phyloP scores from a whole-genome alignment of 2,329 filamentous ascomycete genomes.

The Hymenoscyphus occultus region DNA sequence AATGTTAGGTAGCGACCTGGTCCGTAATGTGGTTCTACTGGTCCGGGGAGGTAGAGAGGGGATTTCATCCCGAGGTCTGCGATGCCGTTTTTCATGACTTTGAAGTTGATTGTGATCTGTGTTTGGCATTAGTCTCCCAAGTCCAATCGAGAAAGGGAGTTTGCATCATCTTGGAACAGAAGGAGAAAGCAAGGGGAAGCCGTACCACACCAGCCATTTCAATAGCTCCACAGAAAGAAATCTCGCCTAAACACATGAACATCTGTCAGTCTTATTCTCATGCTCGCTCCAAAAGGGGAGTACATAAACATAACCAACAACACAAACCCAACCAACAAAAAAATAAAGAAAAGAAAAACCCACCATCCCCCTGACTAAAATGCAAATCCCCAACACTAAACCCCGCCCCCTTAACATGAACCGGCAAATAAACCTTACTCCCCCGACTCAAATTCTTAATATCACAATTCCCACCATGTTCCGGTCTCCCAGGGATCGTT shows the following conservation, averaged over 20 bases:
- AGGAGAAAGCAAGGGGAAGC: not conserved
- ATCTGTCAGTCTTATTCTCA: not conserved
- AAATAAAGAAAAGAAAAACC: not conserved
- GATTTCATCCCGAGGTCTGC: conserved; percentile 72
- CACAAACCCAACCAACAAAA: not conserved
- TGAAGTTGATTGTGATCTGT: conserved; percentile 81
- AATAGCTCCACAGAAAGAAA: conserved; percentile 84
- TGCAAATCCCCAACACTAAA: conserved; percentile 88
- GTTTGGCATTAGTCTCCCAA: not conserved
- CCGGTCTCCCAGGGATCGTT: conserved; percentile 64
- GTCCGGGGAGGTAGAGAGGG: conserved; percentile 81
- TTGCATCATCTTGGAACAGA: too few relatives aligned
- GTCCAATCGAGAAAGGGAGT: too few relatives aligned
- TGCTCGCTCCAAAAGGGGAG: too few relatives aligned
- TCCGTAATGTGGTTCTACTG: conserved; percentile 84
- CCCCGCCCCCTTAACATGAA: conserved; percentile 83
- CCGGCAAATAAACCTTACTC: conserved; percentile 80
- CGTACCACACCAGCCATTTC: conserved; percentile 77
- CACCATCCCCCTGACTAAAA: conserved; percentile 77
- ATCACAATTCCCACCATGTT: conserved; percentile 77
- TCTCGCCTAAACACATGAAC: conserved; percentile 53
- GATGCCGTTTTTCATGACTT: conserved; percentile 79
- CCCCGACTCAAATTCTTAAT: conserved; percentile 83
- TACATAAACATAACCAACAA: too few relatives aligned
- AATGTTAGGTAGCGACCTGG: conserved; percentile 80